phyloP scores from a whole-genome alignment of 352 stramenopile genomes.

The Phytophthora pistaciae region DNA sequence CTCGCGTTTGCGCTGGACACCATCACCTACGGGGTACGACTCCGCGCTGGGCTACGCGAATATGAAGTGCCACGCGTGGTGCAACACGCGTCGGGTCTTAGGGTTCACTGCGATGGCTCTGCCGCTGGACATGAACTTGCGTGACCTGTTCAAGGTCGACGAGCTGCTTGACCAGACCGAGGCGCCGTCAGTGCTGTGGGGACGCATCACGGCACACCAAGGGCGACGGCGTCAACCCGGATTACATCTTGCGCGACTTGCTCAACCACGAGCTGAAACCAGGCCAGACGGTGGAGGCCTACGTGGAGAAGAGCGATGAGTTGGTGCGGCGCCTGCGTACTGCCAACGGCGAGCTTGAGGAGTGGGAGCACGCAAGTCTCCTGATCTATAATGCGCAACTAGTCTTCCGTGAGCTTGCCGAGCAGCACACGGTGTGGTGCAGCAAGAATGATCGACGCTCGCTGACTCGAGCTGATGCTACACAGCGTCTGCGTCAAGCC shows the following conservation, averaged over 20 bases:
- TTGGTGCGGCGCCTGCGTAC: neutral
- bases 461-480: neutral
- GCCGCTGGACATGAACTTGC: neutral
- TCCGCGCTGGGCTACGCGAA: neutral
- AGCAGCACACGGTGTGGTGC: neutral
- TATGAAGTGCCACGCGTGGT: neutral
- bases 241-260: neutral
- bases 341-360: neutral
- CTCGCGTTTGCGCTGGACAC: neutral
- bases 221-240: neutral
- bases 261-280: neutral
- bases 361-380: neutral
- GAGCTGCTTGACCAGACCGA: neutral
- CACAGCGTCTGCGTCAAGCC: neutral
- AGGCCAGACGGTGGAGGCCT: neutral
- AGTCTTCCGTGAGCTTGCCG: neutral
- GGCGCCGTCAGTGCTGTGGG: neutral
- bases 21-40: neutral
- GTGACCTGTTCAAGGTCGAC: neutral
- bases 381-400: neutral
- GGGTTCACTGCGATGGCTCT: neutral
- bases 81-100: neutral
- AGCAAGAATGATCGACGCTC: neutral
- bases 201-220: neutral
- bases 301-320: neutral